Conservation (phyloP, 2,329 filamentous ascomycete genomes). For the Colletotrichum horii region DNA sequence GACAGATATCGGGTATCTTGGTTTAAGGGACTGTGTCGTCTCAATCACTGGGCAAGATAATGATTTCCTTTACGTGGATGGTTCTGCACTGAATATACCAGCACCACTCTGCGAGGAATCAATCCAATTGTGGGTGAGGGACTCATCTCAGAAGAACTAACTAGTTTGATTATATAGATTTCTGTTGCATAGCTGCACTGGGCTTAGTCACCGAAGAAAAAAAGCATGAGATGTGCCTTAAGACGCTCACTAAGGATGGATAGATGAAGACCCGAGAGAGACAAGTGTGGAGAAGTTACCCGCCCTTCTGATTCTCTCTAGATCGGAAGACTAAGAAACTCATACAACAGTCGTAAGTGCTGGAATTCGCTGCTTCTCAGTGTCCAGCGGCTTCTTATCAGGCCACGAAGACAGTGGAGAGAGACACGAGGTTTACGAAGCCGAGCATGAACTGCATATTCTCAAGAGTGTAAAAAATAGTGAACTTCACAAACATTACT, state of each 20-base stretch:
- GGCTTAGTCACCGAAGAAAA: accelerated
- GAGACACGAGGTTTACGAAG: accelerated
- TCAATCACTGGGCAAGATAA: background rate
- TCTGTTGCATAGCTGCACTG: background rate
- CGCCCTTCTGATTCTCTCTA: background rate
- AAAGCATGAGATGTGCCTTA: accelerated
- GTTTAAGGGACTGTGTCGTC: background rate
- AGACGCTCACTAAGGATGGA: background rate
- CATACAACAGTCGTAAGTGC: background rate
- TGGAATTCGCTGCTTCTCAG: accelerated
- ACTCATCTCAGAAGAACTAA: background rate
- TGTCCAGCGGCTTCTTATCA: background rate
- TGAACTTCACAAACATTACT: accelerated
- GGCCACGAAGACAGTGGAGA: background rate
- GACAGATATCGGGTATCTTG: accelerated
- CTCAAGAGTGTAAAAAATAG: background rate
- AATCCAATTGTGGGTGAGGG: background rate
- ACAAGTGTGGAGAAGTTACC: accelerated
- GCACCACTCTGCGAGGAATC: background rate
- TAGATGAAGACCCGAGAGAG: background rate
- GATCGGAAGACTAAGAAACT: accelerated
- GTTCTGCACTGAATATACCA: accelerated
- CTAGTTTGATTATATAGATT: background rate
- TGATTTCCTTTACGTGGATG: accelerated
- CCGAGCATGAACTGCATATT: background rate